phyloP scores from a whole-genome alignment of 352 stramenopile genomes.

The Pythium aquatile region DNA sequence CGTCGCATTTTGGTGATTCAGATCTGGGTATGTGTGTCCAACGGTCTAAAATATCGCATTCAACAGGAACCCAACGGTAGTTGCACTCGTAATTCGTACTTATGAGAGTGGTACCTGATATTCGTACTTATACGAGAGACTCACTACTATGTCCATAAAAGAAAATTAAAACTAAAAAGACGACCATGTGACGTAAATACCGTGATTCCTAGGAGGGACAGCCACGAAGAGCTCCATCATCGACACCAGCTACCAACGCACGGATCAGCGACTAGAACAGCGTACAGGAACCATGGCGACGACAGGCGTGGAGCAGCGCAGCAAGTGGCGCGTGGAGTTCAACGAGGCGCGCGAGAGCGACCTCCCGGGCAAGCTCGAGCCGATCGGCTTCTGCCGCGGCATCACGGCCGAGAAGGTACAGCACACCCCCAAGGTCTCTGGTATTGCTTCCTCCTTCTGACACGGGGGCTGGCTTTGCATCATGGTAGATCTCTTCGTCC shows the following conservation, averaged over 20 bases:
- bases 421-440: not conserved
- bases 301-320: slow-evolving; percentile 19
- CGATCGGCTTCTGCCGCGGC: slow-evolving; percentile 63
- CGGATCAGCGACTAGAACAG: not conserved
- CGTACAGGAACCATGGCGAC: slow-evolving; percentile 20
- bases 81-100: not conserved
- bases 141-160: not conserved
- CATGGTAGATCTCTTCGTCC: slow-evolving; percentile 41
- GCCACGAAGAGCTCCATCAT: slow-evolving; percentile 3
- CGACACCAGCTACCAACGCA: not conserved
- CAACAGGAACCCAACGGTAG: not conserved
- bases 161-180: not conserved
- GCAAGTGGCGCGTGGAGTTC: slow-evolving; percentile 80
- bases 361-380: slow-evolving; percentile 57
- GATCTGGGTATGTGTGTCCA: slow-evolving; percentile 6
- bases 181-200: not conserved
- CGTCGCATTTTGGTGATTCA: not conserved
- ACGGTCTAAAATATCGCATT: not conserved
- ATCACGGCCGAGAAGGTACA: slow-evolving; percentile 59
- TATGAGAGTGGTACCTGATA: not conserved
- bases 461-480: not conserved
- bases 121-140: not conserved
- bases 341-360: slow-evolving; percentile 75
- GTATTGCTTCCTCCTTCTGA: not conserved
- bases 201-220: not conserved